Conservation (phyloP, 2,329 filamentous ascomycete species). For the Aspergillus aculeatus region DNA sequence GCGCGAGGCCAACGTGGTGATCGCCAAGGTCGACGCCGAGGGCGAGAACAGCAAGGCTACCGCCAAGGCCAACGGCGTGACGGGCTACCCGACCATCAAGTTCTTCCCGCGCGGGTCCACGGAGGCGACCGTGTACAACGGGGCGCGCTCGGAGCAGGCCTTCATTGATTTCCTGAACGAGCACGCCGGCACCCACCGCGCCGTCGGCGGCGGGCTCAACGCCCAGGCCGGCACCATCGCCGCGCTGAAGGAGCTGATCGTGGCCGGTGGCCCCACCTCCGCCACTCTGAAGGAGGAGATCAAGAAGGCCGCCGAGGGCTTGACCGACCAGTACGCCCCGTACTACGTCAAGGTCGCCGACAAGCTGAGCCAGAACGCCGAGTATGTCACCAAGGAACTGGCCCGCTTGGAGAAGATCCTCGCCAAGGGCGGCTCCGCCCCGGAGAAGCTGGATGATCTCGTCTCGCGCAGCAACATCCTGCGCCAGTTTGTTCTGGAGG, state of each 20-base stretch:
- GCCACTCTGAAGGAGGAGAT: conserved; percentile 68
- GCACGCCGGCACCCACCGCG: conserved; percentile 83
- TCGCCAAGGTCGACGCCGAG: conserved; percentile 96
- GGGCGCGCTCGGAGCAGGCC: conserved; percentile 72
- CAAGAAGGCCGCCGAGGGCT: conserved; percentile 65
- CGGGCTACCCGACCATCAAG: conserved; percentile 94
- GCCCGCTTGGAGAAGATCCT: conserved; percentile 75
- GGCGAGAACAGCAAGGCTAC: conserved; percentile 77
- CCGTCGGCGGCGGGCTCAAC: conserved; percentile 76
- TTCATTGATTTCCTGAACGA: conserved; percentile 82
- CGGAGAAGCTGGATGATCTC: conserved; percentile 85
- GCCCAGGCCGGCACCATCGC: conserved; percentile 77
- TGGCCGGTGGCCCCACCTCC: conserved; percentile 64
- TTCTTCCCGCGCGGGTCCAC: conserved; percentile 87
- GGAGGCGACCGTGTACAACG: conserved; percentile 68
- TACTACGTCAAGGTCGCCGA: conserved; percentile 93
- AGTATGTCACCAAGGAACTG: conserved; percentile 82
- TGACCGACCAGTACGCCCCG: conserved; percentile 80
- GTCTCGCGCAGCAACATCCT: conserved; percentile 85
- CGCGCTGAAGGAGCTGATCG: conserved; percentile 71
- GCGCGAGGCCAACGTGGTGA: conserved; percentile 72
- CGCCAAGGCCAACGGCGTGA: conserved; percentile 72
- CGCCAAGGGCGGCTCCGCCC: conserved; percentile 80
- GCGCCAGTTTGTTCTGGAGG: conserved; percentile 67
- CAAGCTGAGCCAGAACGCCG: conserved; percentile 76